These are phyloP conservation scores for Centella asiatica DNA, from an alignment of 129 eudicot species.

Conservation along the genomic window DNA sequence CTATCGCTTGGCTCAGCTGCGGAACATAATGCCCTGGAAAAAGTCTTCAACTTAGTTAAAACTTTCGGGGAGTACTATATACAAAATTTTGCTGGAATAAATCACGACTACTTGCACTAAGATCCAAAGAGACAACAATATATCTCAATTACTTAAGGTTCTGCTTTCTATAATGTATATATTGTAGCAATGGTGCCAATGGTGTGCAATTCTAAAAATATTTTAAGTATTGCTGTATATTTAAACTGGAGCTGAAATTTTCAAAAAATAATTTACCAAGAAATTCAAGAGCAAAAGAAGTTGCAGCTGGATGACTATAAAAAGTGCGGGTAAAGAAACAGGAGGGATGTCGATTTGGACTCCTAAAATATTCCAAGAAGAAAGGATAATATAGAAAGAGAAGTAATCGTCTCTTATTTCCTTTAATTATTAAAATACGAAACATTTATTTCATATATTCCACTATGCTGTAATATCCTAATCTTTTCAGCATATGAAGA, in stretches of 20 bases:
- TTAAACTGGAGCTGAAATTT: too few relatives aligned
- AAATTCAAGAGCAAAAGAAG: neutral
- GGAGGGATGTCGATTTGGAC: neutral
- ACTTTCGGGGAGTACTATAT: neutral
- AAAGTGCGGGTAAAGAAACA: neutral
- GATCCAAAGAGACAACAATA: neutral
- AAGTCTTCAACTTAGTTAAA: constrained; percentile 5
- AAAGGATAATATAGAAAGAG: neutral
- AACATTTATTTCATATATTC: neutral
- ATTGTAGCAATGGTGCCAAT: neutral
- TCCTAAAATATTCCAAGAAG: neutral
- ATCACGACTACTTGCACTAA: neutral
- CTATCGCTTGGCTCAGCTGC: constrained; percentile 86
- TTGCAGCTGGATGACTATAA: neutral
- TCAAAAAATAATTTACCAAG: neutral
- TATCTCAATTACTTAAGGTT: neutral
- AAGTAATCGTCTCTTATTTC: neutral
- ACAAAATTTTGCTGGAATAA: too few relatives aligned
- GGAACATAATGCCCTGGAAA: constrained; percentile 90
- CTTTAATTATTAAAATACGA: neutral
- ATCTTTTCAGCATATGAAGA: neutral
- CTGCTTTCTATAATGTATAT: neutral
- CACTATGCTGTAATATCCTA: neutral
- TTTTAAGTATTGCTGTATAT: too few relatives aligned
- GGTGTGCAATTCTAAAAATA: too few relatives aligned